These are phyloP conservation scores for Erodium maritimum DNA, from an alignment of 345 rosid genomes.

Conservation along the genomic window DNA sequence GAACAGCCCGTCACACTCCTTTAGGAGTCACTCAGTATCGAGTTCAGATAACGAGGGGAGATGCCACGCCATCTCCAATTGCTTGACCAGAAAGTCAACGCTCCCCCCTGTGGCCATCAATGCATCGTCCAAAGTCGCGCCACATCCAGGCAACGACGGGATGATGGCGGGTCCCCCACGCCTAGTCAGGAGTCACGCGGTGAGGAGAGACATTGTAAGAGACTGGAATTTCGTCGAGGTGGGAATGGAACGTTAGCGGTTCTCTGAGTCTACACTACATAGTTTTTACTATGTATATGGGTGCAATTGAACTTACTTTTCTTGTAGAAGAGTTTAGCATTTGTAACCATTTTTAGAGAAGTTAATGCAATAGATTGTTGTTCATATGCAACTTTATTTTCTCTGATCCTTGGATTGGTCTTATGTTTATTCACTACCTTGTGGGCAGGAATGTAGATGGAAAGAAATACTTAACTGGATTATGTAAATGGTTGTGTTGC, in stretches of 20 bases:
- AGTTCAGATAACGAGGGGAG: conserved; percentile 88
- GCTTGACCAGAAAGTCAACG: conserved; percentile 55
- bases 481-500: too few species aligned
- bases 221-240: conserved; percentile 99
- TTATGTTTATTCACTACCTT: too few species aligned
- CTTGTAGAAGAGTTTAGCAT: not conserved
- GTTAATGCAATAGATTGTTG: not conserved
- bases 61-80: conserved; percentile 62
- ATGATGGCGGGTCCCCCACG: conserved; percentile 53
- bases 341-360: not conserved
- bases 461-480: too few species aligned
- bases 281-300: not conserved
- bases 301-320: not conserved
- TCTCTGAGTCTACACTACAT: not conserved
- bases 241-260: conserved; percentile 34
- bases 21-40: conserved; percentile 84
- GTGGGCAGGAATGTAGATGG: too few species aligned
- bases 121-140: conserved; percentile 78
- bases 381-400: too few species aligned
- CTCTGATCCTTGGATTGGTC: too few species aligned
- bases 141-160: conserved; percentile 56
- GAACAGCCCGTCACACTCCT: conserved; percentile 89
- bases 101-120: conserved; percentile 41
- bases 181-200: conserved; percentile 76
- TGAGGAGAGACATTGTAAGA: conserved; percentile 82